Evolutionary conservation across 371 early-diverging fungal genomes (phyloP).

Genomic region (Catenaria anguillulae): DNA sequence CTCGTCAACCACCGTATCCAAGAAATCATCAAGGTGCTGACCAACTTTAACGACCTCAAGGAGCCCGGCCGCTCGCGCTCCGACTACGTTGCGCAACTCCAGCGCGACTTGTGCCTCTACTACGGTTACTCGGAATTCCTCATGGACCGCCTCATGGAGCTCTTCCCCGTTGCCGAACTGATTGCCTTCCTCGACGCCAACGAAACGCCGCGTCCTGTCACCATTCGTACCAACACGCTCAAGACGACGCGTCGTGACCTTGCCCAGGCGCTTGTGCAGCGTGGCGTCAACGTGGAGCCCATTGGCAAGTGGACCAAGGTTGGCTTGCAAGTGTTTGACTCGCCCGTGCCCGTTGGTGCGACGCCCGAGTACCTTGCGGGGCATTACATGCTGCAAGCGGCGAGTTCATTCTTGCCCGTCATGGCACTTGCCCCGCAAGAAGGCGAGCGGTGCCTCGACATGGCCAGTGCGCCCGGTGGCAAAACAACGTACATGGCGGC

Average conservation of each 20-base stretch:
- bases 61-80: slow-evolving; percentile 57
- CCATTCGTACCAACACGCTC: slow-evolving; percentile 94
- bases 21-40: slow-evolving; percentile 69
- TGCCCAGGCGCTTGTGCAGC: slow-evolving; percentile 81
- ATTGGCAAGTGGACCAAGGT: slow-evolving; percentile 90
- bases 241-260: slow-evolving; percentile 88
- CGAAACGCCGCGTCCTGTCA: slow-evolving; percentile 93
- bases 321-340: slow-evolving; percentile 80
- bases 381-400: slow-evolving; percentile 98
- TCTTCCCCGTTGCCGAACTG: slow-evolving; percentile 79
- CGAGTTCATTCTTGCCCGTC: slow-evolving; percentile 95
- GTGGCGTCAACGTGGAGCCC: slow-evolving; percentile 96
- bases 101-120: slow-evolving; percentile 72
- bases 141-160: slow-evolving; percentile 75
- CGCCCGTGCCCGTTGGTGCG: slow-evolving; percentile 83
- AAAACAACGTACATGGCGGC: slow-evolving; percentile 92
- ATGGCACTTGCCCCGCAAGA: slow-evolving; percentile 91
- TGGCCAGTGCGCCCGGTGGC: slow-evolving; percentile 99
- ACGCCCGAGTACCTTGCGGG: slow-evolving; percentile 99
- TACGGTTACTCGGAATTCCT: slow-evolving; percentile 94
- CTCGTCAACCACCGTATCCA: slow-evolving; percentile 70
- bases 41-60: slow-evolving; percentile 70
- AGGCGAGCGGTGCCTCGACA: slow-evolving; percentile 89
- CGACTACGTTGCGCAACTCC: slow-evolving; percentile 70
- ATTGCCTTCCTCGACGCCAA: slow-evolving; percentile 98